These are phyloP conservation scores for Jackrogersella minutella DNA, from an alignment of 495 filamentous ascomycete genomes.

Conservation along the genomic window DNA sequence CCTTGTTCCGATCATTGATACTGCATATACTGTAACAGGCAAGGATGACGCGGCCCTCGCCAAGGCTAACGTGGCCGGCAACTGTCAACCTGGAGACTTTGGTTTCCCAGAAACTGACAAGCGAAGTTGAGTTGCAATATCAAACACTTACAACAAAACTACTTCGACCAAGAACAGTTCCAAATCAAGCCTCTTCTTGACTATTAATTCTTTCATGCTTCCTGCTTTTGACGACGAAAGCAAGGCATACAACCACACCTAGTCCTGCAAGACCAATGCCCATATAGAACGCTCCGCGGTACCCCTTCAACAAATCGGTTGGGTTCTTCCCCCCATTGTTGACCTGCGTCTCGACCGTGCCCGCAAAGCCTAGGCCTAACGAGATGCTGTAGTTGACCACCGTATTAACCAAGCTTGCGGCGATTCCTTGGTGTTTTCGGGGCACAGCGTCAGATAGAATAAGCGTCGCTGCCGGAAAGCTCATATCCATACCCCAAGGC, in stretches of 20 bases:
- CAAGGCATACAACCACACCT: conserved; percentile 36
- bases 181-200: conserved; percentile 16
- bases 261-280: conserved; percentile 44
- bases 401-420: conserved; percentile 52
- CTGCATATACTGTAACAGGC: background rate
- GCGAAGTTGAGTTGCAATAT: background rate
- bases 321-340: conserved; percentile 43
- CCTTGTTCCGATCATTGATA: background rate
- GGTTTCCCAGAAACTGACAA: background rate
- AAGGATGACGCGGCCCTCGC: conserved; percentile 1
- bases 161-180: too few species aligned
- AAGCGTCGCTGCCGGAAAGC: conserved; percentile 49
- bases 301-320: conserved; percentile 48
- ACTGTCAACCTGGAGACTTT: background rate
- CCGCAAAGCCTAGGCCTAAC: conserved; percentile 57
- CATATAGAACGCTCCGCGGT: conserved; percentile 48
- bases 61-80: background rate
- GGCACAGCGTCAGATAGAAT: conserved; percentile 53
- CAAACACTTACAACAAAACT: background rate
- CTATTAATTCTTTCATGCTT: background rate
- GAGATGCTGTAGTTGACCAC: conserved; percentile 57
- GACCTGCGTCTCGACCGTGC: conserved; percentile 53
- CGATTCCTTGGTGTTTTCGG: conserved; percentile 55
- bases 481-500: conserved; percentile 64
- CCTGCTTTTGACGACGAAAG: conserved; percentile 27